A percentile compares a stretch with the other conserved stretches of the same genome.
phyloP scores from a whole-genome alignment of 1,139 yeast species.

The Protomyces pachydermus region DNA sequence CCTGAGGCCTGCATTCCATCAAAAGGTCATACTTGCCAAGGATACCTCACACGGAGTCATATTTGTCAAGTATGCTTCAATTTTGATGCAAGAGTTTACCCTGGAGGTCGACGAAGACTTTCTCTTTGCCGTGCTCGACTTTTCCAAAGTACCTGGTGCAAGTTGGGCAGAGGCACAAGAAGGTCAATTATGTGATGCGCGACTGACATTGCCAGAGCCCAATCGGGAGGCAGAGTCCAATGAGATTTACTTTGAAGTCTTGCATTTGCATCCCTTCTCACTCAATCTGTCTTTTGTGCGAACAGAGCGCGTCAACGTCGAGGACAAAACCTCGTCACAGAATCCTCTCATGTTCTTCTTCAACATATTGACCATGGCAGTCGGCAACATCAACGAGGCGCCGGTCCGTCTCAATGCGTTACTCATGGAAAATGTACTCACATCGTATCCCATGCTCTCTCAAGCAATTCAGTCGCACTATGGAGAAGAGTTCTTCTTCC shows the following conservation, averaged over 20 bases:
- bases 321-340: constrained; percentile 51
- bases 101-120: constrained; percentile 93
- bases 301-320: constrained; percentile 69
- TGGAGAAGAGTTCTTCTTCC: constrained; percentile 86
- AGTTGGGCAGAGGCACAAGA: constrained; percentile 35
- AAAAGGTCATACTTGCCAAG: constrained; percentile 73
- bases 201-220: constrained; percentile 62
- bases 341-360: constrained; percentile 66
- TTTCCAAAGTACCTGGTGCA: constrained; percentile 56
- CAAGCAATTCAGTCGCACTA: constrained; percentile 79
- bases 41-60: constrained; percentile 88
- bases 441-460: constrained; percentile 68
- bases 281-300: constrained; percentile 86
- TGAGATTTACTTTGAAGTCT: constrained; percentile 85
- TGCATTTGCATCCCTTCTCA: constrained; percentile 88
- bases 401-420: constrained; percentile 86
- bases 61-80: constrained; percentile 85
- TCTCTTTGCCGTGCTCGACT: constrained; percentile 73
- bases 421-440: constrained; percentile 80
- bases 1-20: constrained; percentile 84
- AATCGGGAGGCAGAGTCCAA: constrained; percentile 52
- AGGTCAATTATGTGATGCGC: constrained; percentile 56
- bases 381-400: constrained; percentile 95
- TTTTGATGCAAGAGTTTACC: constrained; percentile 83
- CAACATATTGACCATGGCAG: constrained; percentile 89